Conservation (phyloP, 2,329 filamentous ascomycete species). For the Apiospora sp. region DNA sequence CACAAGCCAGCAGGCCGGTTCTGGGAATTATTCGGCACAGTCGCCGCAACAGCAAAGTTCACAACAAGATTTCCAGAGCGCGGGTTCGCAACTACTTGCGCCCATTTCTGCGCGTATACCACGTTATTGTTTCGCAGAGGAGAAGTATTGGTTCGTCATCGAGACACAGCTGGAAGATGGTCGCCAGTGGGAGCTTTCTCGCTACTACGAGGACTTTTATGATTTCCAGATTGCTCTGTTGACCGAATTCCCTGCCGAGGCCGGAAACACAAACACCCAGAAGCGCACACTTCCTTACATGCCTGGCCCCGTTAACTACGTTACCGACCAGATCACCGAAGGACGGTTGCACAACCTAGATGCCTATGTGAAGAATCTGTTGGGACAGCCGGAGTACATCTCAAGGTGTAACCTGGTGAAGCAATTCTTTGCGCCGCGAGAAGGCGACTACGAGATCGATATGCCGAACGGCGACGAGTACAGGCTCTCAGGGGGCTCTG, state of each 20-base stretch:
- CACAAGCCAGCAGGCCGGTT: constrained; percentile 50
- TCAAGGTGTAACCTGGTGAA: constrained; percentile 84
- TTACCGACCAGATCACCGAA: constrained; percentile 97
- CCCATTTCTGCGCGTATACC: constrained; percentile 87
- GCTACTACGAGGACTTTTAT: constrained; percentile 98
- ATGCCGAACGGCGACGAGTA: constrained; percentile 74
- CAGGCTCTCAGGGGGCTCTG: constrained; percentile 74
- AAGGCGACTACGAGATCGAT: constrained; percentile 94
- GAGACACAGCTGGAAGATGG: constrained; percentile 91
- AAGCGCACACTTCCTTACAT: constrained; percentile 92
- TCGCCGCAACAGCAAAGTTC: constrained; percentile 45
- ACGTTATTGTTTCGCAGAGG: constrained; percentile 92
- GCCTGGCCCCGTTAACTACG: constrained; percentile 96
- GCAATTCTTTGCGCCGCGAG: constrained; percentile 87
- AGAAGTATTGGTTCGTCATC: constrained; percentile 99
- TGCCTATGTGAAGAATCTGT: constrained; percentile 91
- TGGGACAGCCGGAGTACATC: constrained; percentile 85
- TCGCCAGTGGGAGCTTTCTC: constrained; percentile 88
- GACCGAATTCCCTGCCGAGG: constrained; percentile 90
- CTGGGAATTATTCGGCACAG: constrained; percentile 7
- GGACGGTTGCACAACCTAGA: constrained; percentile 91
- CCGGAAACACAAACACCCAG: constrained; percentile 82
- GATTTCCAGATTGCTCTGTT: constrained; percentile 97
- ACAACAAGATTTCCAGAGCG: constrained; percentile 46
- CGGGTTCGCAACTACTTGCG: constrained; percentile 62